Evolutionary conservation across 805 yeast genomes (phyloP).

Genomic region (Barnettozyma californica): DNA sequence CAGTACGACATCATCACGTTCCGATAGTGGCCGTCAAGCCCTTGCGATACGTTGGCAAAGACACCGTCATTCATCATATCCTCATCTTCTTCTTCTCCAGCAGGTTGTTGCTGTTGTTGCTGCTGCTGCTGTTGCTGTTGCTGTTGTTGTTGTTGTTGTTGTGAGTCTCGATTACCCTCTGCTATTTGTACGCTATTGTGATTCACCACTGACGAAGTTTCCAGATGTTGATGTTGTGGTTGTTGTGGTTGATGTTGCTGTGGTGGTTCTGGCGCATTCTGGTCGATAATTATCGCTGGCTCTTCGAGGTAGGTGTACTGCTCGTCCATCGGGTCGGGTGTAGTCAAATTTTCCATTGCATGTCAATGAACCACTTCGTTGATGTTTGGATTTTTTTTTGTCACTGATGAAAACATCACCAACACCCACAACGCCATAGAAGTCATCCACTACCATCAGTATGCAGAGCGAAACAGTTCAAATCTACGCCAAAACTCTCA

Average conservation of each 20-base stretch:
- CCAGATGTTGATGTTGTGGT: conserved; percentile 6
- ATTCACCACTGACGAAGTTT: conserved; percentile 1
- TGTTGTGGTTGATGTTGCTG: conserved; percentile 9
- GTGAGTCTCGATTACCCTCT: background rate
- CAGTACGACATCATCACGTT: conserved; percentile 93
- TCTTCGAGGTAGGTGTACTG: conserved; percentile 17
- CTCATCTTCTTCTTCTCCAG: conserved; percentile 30
- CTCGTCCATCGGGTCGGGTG: conserved; percentile 13
- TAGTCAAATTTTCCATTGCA: background rate
- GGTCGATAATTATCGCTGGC: conserved; percentile 18
- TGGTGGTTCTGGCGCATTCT: conserved; percentile 7
- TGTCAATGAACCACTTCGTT: background rate
- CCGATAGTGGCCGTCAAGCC: conserved; percentile 73
- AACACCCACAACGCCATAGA: background rate
- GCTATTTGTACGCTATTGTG: background rate
- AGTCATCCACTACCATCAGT: background rate
- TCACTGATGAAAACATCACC: background rate
- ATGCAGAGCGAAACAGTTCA: conserved; percentile 13
- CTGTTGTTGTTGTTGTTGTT: conserved; percentile 18
- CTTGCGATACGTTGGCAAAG: conserved; percentile 89
- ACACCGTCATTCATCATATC: conserved; percentile 50
- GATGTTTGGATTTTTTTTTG: background rate
- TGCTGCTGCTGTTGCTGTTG: conserved; percentile 12
- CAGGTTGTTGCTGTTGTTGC: conserved; percentile 18
- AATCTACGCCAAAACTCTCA: conserved; percentile 59